Evolutionary conservation across 192 early-diverging fungal genomes (phyloP), one percentile per base, ranked within the genome.

Genomic region (Geosiphon pyriformis): DNA sequence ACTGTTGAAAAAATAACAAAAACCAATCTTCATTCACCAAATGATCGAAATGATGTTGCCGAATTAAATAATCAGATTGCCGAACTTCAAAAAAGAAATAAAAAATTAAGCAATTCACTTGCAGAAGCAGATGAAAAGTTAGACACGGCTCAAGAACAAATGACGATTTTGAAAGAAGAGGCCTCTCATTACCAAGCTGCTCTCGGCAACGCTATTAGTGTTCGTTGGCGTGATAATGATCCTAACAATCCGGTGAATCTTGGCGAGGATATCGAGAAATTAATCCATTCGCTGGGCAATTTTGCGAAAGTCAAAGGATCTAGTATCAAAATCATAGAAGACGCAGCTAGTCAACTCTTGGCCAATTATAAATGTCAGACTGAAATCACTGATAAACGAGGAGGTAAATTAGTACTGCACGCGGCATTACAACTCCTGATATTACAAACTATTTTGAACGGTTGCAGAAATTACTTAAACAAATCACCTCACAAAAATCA

Each of bases 361-460:
- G 10, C 23, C 15, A 35, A 3, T 3, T 35, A 33, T 25, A 51
- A 64, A 31, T 64, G 62, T 46, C 20, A 42, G 33, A 46, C 60
- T 27, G 2, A 15, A 61, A 12, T 61, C 3, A 29, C 53, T 12
- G 53, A 61, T 61, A 61, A 47, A 22, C 15, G n/a, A 18, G 30
- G 30, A 18, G 12, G 1, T 2, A 61, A 61, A 48, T 29, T 61
- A 27, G 34, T 61, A 12, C 23, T 61, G 20, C 12, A 20, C 18
- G 60, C 60, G n/a, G 60, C 60, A 33, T 61, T 64, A 23, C 62
- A 64, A 64, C 62, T 18, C 31, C 8, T 33, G 1, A 18, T 64
- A 10, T 23, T 52, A 20, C 7, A 33, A 10, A 4, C 4, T n/a
- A 64, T 27, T 22, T 30, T 51, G n/a, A 49, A 22, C n/a, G 0